Base-by-base conservation (phyloP, 345 rosid genomes). In the Eucalyptus sideroxylon region DNA sequence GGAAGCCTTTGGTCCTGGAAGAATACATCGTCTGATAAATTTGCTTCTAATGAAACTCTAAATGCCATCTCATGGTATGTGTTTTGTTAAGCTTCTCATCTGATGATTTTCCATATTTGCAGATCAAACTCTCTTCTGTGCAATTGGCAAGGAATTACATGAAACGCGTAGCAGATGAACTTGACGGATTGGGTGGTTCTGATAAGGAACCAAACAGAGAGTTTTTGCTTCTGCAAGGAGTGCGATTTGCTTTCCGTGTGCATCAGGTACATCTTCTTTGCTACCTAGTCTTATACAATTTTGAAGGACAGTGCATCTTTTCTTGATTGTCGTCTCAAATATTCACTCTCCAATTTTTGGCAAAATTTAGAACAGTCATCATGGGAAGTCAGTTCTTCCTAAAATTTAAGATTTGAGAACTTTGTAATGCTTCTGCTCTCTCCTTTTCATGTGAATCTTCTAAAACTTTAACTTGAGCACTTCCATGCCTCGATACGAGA, bases 61-160 rank as follows among this genome's bases (percentile, higher is more conserved):
- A 50, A 86, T 50, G 12, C 62, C 44, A 50, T 21, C 44, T 86
- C 53, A 31, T 86, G 62, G 30, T 51, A 86, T 88, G 11, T 67
- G 51, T 24, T 49, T 17, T 44, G 60, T 45, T 31, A 37, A 31
- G 83, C 47, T 85, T 27, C 87, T 90, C n/a, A 1, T 44, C 62
- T 16, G 77, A 87, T 77, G 83, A 77, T 37, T 77, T 77, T 77
- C 47, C 83, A 21, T 77, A 21, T 50, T 89, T 90, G 92, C 93
- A 98, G 99, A 98, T 98, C 95, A 98, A 96, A 94, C 98, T 98
- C 90, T 96, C 99, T 0, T 97, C 99, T 3, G 99, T 97, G 21
- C 99, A 98, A 88, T 89, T 98, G 86, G 99, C 99, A 47, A 96
- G 95, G 94, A 97, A 95, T 93, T 98, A 97, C 92, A 98, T 98